phyloP scores from a whole-genome alignment of 129 eudicot species.

The Lactuca saligna region DNA sequence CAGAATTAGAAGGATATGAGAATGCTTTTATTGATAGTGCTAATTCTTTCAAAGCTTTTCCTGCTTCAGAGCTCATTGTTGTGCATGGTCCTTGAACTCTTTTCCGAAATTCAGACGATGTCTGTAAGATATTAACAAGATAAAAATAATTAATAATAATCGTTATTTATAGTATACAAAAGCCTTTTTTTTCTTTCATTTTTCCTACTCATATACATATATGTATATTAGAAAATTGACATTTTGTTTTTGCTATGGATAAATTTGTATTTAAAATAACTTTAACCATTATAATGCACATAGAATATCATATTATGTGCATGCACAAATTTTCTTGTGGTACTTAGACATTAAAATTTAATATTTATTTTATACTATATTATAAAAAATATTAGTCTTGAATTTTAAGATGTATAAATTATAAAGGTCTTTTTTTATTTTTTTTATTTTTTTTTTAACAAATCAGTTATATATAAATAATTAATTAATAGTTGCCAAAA shows the following conservation, averaged over 20 bases:
- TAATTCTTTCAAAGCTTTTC: slow-evolving; percentile 59
- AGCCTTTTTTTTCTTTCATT: not conserved
- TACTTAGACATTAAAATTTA: not conserved
- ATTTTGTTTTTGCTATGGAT: not conserved
- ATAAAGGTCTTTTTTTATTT: too few species aligned
- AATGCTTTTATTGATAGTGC: slow-evolving; percentile 40
- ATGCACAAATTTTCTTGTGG: too few species aligned
- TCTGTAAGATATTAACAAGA: slow-evolving; percentile 23
- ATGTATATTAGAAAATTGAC: not conserved
- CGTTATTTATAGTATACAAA: not conserved
- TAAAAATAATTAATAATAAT: not conserved
- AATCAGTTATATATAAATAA: too few species aligned
- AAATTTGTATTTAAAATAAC: too few species aligned
- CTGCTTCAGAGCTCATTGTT: slow-evolving; percentile 48
- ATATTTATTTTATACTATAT: too few species aligned
- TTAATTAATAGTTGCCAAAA: too few species aligned
- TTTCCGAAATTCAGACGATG: slow-evolving; percentile 29
- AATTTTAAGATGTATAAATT: too few species aligned
- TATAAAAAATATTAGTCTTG: too few species aligned
- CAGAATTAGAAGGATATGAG: slow-evolving; percentile 31
- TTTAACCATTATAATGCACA: too few species aligned
- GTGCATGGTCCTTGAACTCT: slow-evolving; percentile 54
- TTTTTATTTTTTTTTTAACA: too few species aligned
- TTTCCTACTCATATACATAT: too few species aligned
- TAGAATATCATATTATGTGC: too few species aligned